phyloP scores from a whole-genome alignment of 2,329 filamentous ascomycete genomes.

The Ampelomyces quisqualis region DNA sequence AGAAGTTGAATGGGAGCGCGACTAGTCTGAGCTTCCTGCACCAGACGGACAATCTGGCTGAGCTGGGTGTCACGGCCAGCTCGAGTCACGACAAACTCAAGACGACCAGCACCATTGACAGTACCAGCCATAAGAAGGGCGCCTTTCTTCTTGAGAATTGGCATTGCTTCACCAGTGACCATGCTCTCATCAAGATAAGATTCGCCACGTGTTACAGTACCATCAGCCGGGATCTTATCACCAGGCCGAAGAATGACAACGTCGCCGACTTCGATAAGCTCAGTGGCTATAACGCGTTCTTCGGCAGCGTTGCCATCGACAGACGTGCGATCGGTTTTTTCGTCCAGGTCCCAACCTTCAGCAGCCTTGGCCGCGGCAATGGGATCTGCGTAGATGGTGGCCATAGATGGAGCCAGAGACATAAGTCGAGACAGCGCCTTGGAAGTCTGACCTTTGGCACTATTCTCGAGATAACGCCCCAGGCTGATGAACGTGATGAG shows the following conservation, averaged over 20 bases:
- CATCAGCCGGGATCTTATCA: slow-evolving; percentile 95
- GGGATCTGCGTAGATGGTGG: slow-evolving; percentile 91
- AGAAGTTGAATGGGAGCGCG: slow-evolving; percentile 92
- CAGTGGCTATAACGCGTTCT: slow-evolving; percentile 85
- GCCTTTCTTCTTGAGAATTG: slow-evolving; percentile 83
- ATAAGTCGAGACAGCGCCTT: slow-evolving; percentile 90
- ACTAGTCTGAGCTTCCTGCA: slow-evolving; percentile 93
- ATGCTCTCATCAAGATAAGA: slow-evolving; percentile 97
- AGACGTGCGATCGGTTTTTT: slow-evolving; percentile 48
- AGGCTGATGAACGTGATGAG: slow-evolving; percentile 93
- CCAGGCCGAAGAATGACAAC: slow-evolving; percentile 90
- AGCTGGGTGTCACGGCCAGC: slow-evolving; percentile 94
- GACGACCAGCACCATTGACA: slow-evolving; percentile 86
- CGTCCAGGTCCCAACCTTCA: slow-evolving; percentile 67
- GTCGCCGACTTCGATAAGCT: slow-evolving; percentile 90
- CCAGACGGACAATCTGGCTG: slow-evolving; percentile 96
- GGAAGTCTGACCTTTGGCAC: slow-evolving; percentile 93
- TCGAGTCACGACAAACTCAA: slow-evolving; percentile 89
- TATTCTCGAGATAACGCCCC: slow-evolving; percentile 88
- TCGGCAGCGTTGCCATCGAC: slow-evolving; percentile 65
- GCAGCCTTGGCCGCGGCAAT: slow-evolving; percentile 90
- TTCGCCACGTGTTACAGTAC: slow-evolving; percentile 80
- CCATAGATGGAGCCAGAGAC: slow-evolving; percentile 95
- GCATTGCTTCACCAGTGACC: slow-evolving; percentile 97
- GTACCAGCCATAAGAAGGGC: slow-evolving; percentile 85